Evolutionary conservation across 108 stramenopile genomes (phyloP).

Genomic region (Nitzschia putrida): DNA sequence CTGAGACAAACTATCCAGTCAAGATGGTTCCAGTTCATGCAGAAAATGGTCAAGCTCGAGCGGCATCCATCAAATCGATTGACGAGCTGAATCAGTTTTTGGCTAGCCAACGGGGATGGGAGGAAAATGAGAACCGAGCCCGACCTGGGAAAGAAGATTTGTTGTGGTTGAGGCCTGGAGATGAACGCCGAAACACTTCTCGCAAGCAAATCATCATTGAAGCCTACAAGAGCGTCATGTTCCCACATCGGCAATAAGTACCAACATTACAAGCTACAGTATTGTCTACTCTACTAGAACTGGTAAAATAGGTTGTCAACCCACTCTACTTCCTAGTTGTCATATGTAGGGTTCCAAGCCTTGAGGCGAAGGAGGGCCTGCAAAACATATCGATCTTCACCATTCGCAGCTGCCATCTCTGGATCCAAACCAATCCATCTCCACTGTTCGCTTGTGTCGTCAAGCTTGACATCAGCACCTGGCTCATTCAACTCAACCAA

Average conservation of each 20-base stretch:
- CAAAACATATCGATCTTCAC: conserved; percentile 61
- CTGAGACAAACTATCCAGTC: conserved; percentile 33
- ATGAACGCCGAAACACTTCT: conserved; percentile 43
- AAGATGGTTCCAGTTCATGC: conserved; percentile 33
- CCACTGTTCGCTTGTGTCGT: conserved; percentile 53
- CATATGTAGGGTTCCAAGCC: conserved; percentile 57
- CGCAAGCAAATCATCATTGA: conserved; percentile 39
- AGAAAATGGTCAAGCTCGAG: conserved; percentile 23
- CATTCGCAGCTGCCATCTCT: conserved; percentile 36
- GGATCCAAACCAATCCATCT: conserved; percentile 64
- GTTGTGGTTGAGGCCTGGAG: conserved; percentile 75
- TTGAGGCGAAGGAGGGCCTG: conserved; percentile 49
- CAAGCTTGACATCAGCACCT: conserved; percentile 51
- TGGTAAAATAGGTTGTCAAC: too few species aligned
- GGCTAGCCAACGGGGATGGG: conserved; percentile 45
- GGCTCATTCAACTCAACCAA: conserved; percentile 51
- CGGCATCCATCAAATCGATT: conserved; percentile 25
- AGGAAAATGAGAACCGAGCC: conserved; percentile 59
- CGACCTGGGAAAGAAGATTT: conserved; percentile 84
- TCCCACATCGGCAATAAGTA: conserved; percentile 25
- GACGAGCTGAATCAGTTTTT: conserved; percentile 31
- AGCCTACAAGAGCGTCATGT: conserved; percentile 37
- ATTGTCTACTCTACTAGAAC: too few species aligned
- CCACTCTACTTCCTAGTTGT: conserved; percentile 1
- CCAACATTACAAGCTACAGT: background rate